These are phyloP conservation scores for Cymbopogon flexuosus DNA, from an alignment of 202 grass and related monocot species.

Conservation along the genomic window DNA sequence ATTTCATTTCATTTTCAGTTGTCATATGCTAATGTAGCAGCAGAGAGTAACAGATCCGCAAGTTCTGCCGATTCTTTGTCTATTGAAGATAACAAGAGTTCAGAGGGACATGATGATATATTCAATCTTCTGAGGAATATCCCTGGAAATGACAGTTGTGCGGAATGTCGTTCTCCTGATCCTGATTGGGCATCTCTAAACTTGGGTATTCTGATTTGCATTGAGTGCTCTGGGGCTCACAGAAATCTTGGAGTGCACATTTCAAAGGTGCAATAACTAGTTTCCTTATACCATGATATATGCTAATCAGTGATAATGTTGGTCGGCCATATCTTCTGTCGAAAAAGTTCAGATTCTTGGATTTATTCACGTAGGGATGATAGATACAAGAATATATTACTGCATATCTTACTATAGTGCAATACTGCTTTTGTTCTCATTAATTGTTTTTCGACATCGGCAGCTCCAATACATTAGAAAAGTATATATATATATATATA, in stretches of 20 bases:
- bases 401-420: neutral
- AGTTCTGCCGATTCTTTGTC: slow-evolving; percentile 42
- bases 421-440: neutral
- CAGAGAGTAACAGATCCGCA: slow-evolving; percentile 34
- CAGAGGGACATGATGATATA: slow-evolving; percentile 63
- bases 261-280: slow-evolving; percentile 60
- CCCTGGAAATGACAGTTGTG: slow-evolving; percentile 91
- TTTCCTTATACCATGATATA: neutral
- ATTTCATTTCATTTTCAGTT: slow-evolving; percentile 51
- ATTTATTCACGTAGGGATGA: neutral
- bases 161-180: slow-evolving; percentile 75
- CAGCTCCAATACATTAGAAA: neutral
- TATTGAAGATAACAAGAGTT: slow-evolving; percentile 42
- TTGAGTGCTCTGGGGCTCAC: slow-evolving; percentile 93
- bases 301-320: slow-evolving; percentile 4
- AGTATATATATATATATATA: neutral
- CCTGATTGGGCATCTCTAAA: slow-evolving; percentile 97
- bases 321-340: neutral
- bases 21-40: slow-evolving; percentile 37
- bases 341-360: slow-evolving; percentile 1
- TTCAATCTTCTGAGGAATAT: slow-evolving; percentile 57
- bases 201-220: slow-evolving; percentile 90
- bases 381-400: neutral
- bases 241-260: slow-evolving; percentile 97
- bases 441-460: neutral